Evolutionary conservation across 805 yeast species (phyloP).

Genomic region (Teunomyces pallodes): DNA sequence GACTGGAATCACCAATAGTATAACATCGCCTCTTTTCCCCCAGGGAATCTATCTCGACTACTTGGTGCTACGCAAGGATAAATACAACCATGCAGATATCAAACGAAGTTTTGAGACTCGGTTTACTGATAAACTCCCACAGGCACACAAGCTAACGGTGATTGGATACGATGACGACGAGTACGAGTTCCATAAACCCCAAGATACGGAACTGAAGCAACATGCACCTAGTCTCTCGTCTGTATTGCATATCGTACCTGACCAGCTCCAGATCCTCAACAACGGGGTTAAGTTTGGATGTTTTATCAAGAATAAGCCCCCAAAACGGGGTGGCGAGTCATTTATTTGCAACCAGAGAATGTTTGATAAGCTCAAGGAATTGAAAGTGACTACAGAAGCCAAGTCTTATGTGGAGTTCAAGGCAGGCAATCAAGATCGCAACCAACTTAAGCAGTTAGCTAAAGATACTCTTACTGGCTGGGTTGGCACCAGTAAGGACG

Average conservation of each 20-base stretch:
- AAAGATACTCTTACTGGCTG: constrained; percentile 42
- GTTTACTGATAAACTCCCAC: constrained; percentile 13
- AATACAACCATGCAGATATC: constrained; percentile 25
- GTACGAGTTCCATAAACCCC: constrained; percentile 25
- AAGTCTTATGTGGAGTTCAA: constrained; percentile 14
- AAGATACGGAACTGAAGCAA: neutral
- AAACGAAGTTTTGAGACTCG: constrained; percentile 39
- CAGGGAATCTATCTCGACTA: constrained; percentile 42
- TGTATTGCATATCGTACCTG: constrained; percentile 23
- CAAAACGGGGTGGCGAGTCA: constrained; percentile 45
- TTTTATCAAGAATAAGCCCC: constrained; percentile 41
- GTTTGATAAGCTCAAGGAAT: constrained; percentile 10
- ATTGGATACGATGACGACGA: constrained; percentile 20
- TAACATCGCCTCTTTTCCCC: constrained; percentile 36
- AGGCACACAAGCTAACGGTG: constrained; percentile 15
- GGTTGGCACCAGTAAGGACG: constrained; percentile 45
- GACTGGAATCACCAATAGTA: constrained; percentile 49
- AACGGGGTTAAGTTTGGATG: constrained; percentile 65
- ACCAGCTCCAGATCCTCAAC: constrained; percentile 40
- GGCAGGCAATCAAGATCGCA: constrained; percentile 23
- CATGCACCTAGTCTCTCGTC: constrained; percentile 31
- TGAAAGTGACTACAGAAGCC: neutral
- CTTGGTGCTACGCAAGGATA: constrained; percentile 45
- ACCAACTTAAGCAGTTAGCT: constrained; percentile 22
- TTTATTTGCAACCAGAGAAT: constrained; percentile 30